These are phyloP conservation scores for Alternaria incomplexa DNA, from an alignment of 2,329 filamentous ascomycete genomes.

Conservation along the genomic window DNA sequence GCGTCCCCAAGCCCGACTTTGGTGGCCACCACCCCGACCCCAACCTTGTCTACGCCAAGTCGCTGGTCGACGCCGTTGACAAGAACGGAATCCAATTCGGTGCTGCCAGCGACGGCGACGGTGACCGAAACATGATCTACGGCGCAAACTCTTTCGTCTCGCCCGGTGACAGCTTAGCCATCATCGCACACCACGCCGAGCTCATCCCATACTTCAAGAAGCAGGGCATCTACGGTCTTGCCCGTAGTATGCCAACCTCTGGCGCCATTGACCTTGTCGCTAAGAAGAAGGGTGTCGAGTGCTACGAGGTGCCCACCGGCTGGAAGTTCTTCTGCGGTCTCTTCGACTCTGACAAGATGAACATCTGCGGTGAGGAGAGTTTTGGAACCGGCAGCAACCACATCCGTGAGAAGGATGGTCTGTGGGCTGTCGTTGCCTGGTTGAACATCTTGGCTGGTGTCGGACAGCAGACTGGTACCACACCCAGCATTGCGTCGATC, in stretches of 20 bases:
- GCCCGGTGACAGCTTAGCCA: conserved; percentile 94
- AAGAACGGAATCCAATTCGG: conserved; percentile 92
- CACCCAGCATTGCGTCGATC: conserved; percentile 92
- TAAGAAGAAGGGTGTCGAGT: conserved; percentile 87
- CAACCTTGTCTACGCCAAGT: conserved; percentile 96
- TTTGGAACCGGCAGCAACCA: conserved; percentile 99
- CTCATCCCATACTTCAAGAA: conserved; percentile 98
- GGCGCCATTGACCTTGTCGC: conserved; percentile 95
- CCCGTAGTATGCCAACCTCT: conserved; percentile 96
- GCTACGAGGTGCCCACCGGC: conserved; percentile 96
- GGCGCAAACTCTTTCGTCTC: conserved; percentile 96
- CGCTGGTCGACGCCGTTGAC: conserved; percentile 91
- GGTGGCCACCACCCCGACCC: conserved; percentile 97
- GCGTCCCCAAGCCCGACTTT: conserved; percentile 90
- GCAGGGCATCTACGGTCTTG: conserved; percentile 93
- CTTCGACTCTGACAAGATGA: conserved; percentile 99
- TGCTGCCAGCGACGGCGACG: conserved; percentile 94
- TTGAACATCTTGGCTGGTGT: conserved; percentile 97
- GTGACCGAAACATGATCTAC: conserved; percentile 99
- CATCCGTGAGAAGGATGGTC: conserved; percentile 97
- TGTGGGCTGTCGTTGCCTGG: conserved; percentile 98
- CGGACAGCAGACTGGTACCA: conserved; percentile 78
- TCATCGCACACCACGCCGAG: conserved; percentile 95
- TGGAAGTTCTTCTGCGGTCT: conserved; percentile 99
- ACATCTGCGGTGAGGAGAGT: conserved; percentile 97